These are phyloP conservation scores for Arctostaphylos glauca DNA, from an alignment of 148 eudicot species.

Conservation along the genomic window DNA sequence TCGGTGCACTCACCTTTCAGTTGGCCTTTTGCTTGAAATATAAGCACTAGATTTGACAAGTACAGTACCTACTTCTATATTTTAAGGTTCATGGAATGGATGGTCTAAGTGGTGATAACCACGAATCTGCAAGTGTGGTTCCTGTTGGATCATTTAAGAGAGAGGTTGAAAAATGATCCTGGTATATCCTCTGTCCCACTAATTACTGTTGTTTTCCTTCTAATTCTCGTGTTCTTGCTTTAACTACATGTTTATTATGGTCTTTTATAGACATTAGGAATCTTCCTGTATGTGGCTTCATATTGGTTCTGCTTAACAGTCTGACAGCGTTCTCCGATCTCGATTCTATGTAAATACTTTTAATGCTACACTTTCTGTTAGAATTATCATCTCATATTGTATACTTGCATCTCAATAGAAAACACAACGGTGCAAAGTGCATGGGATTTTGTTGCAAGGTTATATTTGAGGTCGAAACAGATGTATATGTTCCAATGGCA, in stretches of 20 bases:
- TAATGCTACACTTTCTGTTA: not conserved
- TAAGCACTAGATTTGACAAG: not conserved
- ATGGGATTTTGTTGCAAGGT: not conserved
- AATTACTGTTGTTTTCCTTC: not conserved
- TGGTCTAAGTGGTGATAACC: conserved; percentile 35
- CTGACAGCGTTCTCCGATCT: not conserved
- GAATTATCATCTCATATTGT: not conserved
- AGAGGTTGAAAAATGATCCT: conserved; percentile 53
- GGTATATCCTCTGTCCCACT: not conserved
- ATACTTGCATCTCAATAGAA: not conserved
- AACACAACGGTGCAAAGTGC: not conserved
- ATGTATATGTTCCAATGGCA: not conserved
- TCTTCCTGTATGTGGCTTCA: not conserved
- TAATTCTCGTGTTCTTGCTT: not conserved
- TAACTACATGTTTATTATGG: not conserved
- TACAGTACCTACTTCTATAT: conserved; percentile 8
- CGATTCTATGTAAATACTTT: not conserved
- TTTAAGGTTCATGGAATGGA: conserved; percentile 58
- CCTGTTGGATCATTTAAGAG: conserved; percentile 52
- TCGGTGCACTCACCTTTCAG: conserved; percentile 3
- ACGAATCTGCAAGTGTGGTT: conserved; percentile 52
- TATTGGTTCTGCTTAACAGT: not conserved
- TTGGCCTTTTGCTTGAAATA: not conserved
- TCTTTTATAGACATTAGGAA: not conserved
- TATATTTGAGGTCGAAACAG: not conserved